phyloP scores from a whole-genome alignment of 176 grass and related monocot species.

The Oryza glumipatula region DNA sequence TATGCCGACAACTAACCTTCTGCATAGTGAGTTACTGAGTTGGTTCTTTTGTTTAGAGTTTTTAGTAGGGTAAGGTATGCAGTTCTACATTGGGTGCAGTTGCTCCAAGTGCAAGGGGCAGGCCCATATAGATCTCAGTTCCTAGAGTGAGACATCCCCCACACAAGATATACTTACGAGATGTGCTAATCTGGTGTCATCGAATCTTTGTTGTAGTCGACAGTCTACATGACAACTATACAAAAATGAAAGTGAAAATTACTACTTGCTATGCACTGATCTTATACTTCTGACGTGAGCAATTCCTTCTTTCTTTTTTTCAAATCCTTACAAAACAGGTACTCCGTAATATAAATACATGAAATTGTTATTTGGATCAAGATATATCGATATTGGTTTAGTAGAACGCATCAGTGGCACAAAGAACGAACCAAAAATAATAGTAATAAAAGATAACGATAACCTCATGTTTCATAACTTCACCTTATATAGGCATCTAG shows the following conservation, averaged over 20 bases:
- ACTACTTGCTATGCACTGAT: not conserved
- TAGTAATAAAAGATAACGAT: not conserved
- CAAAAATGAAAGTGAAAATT: not conserved
- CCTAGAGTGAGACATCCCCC: not conserved
- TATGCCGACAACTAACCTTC: not conserved
- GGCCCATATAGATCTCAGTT: not conserved
- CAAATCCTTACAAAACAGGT: not conserved
- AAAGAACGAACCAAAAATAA: not conserved
- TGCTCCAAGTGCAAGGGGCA: not conserved
- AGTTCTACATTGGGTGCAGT: not conserved
- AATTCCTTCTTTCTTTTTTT: not conserved
- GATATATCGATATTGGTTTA: not conserved
- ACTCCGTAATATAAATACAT: not conserved
- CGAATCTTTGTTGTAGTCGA: not conserved
- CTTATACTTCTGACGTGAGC: not conserved
- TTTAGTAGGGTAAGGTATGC: not conserved
- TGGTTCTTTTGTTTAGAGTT: not conserved
- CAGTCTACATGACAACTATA: not conserved
- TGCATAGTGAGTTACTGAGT: conserved; percentile 14
- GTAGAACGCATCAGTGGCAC: not conserved
- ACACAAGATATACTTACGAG: not conserved
- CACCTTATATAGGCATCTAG: not conserved
- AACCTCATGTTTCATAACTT: not conserved
- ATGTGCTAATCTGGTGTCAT: not conserved
- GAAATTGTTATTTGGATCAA: not conserved